Evolutionary conservation across 2,329 filamentous ascomycete species (phyloP).

Genomic region (Chaetomium globosum): DNA sequence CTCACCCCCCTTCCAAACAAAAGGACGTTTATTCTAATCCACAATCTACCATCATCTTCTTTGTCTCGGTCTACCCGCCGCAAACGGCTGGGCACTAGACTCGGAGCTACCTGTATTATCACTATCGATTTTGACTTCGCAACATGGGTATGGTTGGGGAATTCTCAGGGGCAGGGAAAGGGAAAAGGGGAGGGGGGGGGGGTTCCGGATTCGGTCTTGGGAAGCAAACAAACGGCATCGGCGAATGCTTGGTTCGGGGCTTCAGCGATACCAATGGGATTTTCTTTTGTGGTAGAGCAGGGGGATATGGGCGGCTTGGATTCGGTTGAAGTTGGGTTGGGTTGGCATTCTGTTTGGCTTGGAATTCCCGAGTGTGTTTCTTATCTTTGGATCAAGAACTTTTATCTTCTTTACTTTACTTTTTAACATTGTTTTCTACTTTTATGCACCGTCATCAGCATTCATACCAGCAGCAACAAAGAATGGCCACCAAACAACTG

Average conservation of each 20-base stretch:
- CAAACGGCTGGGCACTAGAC: not conserved
- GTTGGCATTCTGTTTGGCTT: not conserved
- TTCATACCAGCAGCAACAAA: not conserved
- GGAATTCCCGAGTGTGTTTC: not conserved
- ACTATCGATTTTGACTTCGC: not conserved
- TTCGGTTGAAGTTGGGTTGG: not conserved
- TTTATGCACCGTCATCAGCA: not conserved
- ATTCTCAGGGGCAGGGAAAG: not conserved
- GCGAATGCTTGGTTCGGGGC: constrained; percentile 7
- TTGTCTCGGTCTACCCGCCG: not conserved
- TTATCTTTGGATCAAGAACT: too few species aligned
- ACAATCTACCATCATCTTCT: not conserved
- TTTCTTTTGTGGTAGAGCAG: not conserved
- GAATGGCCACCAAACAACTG: not conserved
- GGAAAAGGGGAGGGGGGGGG: not conserved
- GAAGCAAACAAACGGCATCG: constrained; percentile 9
- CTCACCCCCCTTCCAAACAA: not conserved
- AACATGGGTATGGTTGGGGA: not conserved
- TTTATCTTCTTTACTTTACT: not conserved
- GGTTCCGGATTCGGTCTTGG: not conserved
- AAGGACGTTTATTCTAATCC: not conserved
- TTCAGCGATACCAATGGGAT: constrained; percentile 3
- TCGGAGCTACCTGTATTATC: not conserved
- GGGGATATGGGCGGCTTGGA: not conserved
- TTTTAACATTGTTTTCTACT: not conserved